A percentile compares a stretch with the other conserved stretches of the same genome.
Evolutionary conservation across 2,329 filamentous ascomycete species (phyloP).

Genomic region (Trichoderma brevicompactum): DNA sequence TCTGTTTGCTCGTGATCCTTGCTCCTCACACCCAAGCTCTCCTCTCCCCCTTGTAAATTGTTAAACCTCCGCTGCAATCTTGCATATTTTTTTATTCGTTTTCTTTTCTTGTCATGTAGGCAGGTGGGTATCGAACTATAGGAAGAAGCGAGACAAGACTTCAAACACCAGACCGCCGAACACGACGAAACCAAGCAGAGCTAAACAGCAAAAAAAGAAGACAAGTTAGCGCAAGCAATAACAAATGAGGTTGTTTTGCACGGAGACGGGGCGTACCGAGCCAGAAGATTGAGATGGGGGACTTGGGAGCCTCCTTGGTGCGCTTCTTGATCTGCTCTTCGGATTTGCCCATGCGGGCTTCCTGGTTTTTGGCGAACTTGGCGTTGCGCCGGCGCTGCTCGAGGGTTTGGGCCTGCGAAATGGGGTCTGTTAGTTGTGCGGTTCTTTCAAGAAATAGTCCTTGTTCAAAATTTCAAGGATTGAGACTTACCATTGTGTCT

Average conservation of each 20-base stretch:
- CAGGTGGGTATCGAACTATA: slow-evolving; percentile 32
- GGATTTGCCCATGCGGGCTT: slow-evolving; percentile 76
- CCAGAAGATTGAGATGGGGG: slow-evolving; percentile 67
- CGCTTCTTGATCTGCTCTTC: slow-evolving; percentile 65
- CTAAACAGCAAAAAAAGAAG: slow-evolving; percentile 41
- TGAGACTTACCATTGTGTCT: slow-evolving; percentile 19
- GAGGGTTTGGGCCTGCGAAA: slow-evolving; percentile 74
- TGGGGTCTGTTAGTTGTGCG: neutral
- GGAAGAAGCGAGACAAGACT: slow-evolving; percentile 58
- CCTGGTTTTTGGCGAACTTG: slow-evolving; percentile 75
- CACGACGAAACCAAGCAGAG: slow-evolving; percentile 62
- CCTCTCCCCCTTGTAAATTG: neutral
- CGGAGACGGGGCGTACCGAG: slow-evolving; percentile 52
- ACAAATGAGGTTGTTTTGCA: neutral
- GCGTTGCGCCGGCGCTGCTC: slow-evolving; percentile 81
- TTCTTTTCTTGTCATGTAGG: neutral
- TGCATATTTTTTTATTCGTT: neutral
- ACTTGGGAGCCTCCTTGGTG: slow-evolving; percentile 59
- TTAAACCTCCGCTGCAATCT: neutral
- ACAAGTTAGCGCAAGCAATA: neutral
- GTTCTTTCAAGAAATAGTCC: neutral
- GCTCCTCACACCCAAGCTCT: neutral
- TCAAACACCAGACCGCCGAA: slow-evolving; percentile 66
- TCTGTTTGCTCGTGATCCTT: neutral
- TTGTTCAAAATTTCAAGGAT: neutral